Evolutionary conservation across 768 basidiomycete species (phyloP).

Genomic region (Lactifluus volemus): DNA sequence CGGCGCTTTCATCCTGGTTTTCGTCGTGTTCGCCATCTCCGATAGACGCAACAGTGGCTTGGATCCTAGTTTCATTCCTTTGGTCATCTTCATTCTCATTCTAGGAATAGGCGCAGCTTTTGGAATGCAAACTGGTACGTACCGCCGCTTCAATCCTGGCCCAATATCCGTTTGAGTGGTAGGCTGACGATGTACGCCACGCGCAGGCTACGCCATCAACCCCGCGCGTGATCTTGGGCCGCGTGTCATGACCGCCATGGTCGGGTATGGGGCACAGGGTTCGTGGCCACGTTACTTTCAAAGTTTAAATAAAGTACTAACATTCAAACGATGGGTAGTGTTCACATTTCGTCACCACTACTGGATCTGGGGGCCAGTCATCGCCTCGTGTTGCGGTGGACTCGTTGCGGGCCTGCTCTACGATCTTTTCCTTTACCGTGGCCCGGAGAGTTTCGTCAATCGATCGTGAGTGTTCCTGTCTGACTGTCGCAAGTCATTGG

Average conservation of each 20-base stretch:
- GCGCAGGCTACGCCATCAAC: constrained; percentile 49
- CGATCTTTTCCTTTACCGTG: constrained; percentile 49
- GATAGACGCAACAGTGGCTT: constrained; percentile 45
- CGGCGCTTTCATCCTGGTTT: constrained; percentile 44
- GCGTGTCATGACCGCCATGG: constrained; percentile 59
- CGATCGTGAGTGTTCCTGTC: constrained; percentile 35
- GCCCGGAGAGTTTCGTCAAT: constrained; percentile 46
- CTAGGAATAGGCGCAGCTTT: constrained; percentile 49
- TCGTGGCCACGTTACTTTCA: background rate
- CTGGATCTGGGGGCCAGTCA: constrained; percentile 63
- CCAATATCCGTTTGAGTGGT: background rate
- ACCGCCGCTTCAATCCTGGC: too few species aligned
- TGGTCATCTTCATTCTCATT: constrained; percentile 46
- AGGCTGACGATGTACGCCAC: background rate
- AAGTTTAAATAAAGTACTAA: background rate
- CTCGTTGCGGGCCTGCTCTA: constrained; percentile 47
- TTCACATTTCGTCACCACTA: constrained; percentile 48
- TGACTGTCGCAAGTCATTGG: background rate
- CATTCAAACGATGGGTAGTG: constrained; percentile 18
- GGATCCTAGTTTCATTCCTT: constrained; percentile 42
- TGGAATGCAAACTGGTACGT: constrained; percentile 46
- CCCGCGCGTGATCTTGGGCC: constrained; percentile 70
- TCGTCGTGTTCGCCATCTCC: constrained; percentile 45
- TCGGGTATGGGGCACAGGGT: constrained; percentile 53
- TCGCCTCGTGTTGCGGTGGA: constrained; percentile 52